These are phyloP conservation scores for Aspergillus diversus DNA, from an alignment of 495 filamentous ascomycete genomes.

Conservation along the genomic window DNA sequence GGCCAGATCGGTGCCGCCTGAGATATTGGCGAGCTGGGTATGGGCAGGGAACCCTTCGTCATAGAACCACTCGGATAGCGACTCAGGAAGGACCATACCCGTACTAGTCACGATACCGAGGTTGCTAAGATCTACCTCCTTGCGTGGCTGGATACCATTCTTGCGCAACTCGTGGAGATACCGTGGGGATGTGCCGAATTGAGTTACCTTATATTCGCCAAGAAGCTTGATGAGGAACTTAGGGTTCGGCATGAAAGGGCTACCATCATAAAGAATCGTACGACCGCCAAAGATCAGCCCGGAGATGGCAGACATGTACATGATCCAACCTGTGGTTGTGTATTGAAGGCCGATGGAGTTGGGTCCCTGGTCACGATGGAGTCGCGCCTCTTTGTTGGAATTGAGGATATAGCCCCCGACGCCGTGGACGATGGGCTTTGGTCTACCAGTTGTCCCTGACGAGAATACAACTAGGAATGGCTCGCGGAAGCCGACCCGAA, in stretches of 20 bases:
- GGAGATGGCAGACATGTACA: conserved; percentile 67
- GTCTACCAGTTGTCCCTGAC: conserved; percentile 71
- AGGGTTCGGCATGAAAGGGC: conserved; percentile 70
- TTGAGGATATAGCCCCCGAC: conserved; percentile 64
- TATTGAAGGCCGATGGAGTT: conserved; percentile 59
- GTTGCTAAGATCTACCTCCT: conserved; percentile 61
- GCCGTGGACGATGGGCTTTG: conserved; percentile 77
- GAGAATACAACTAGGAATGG: conserved; percentile 75
- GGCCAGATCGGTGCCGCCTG: conserved; percentile 78
- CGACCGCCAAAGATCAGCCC: conserved; percentile 58
- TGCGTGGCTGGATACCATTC: conserved; percentile 57
- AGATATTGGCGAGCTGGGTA: conserved; percentile 71
- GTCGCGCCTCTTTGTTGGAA: conserved; percentile 59
- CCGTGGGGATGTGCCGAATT: conserved; percentile 72
- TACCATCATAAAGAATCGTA: conserved; percentile 74
- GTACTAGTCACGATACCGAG: conserved; percentile 67
- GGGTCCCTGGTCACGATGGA: conserved; percentile 59
- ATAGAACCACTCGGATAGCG: conserved; percentile 82
- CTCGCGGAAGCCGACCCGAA: conserved; percentile 64
- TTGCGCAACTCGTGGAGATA: conserved; percentile 73
- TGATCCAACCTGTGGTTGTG: conserved; percentile 80
- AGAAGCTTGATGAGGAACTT: conserved; percentile 61
- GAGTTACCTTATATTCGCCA: conserved; percentile 44
- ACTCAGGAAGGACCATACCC: conserved; percentile 76
- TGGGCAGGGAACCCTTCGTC: conserved; percentile 69